These are phyloP conservation scores for Solanum clarkiae DNA, from an alignment of 257 asterid genomes.

Conservation along the genomic window DNA sequence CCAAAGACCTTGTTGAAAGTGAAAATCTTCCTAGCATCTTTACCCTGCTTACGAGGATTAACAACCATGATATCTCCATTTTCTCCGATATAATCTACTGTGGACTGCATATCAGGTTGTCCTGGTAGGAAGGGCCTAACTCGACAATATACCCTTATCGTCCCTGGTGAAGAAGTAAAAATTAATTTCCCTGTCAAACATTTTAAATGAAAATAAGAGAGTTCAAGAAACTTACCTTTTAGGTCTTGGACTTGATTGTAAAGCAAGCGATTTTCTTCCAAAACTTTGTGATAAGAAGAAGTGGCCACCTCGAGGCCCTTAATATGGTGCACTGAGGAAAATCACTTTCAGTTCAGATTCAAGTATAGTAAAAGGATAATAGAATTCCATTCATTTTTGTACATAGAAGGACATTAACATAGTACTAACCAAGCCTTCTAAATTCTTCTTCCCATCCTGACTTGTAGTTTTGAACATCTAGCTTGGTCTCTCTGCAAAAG, in stretches of 20 bases:
- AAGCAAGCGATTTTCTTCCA: conserved; percentile 82
- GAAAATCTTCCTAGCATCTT: conserved; percentile 74
- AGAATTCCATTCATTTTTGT: background rate
- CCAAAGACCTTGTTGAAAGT: conserved; percentile 74
- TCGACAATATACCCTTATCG: conserved; percentile 79
- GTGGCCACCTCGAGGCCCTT: conserved; percentile 60
- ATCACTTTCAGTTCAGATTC: background rate
- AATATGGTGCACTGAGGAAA: conserved; percentile 50
- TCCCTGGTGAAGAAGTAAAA: conserved; percentile 31
- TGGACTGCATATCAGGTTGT: conserved; percentile 45
- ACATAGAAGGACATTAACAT: background rate
- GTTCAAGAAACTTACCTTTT: conserved; percentile 38
- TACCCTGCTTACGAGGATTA: conserved; percentile 70
- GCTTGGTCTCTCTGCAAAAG: conserved; percentile 39
- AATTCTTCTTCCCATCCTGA: conserved; percentile 57
- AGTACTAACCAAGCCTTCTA: conserved; percentile 49
- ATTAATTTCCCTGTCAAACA: background rate
- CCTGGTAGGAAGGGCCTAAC: conserved; percentile 71
- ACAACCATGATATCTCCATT: conserved; percentile 84
- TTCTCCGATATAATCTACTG: conserved; percentile 85
- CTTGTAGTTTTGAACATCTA: conserved; percentile 41
- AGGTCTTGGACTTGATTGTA: conserved; percentile 93
- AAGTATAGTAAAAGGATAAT: background rate
- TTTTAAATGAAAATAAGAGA: background rate
- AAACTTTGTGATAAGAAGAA: conserved; percentile 62